Base-by-base conservation (phyloP, 495 filamentous ascomycete genomes). In the Pseudomonodictys pantanalensis region DNA sequence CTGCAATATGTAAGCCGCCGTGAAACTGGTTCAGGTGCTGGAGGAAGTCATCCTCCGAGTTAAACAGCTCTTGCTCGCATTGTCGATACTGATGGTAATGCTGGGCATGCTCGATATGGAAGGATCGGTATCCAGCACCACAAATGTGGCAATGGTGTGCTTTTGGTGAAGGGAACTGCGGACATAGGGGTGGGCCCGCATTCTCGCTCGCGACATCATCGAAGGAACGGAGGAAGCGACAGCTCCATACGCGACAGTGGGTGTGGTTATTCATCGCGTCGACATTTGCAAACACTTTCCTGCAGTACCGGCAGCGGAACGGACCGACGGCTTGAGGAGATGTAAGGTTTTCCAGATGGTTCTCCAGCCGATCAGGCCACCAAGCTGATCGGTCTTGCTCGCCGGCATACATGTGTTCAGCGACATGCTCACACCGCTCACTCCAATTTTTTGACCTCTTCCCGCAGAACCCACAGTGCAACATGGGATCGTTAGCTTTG, bases 401-500 rank as follows among this genome's bases (percentile, higher is more conserved):
- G 4, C 47, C 45, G 10, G 44, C 26, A 12, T 43, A 38, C 12
- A 66, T 32, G 48, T 66, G 64, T n/a, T 62, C 30, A 15, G 64
- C 58, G 17, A 66, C 50, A 45, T 66, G 64, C 15, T 66, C 52
- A 23, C 58, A 66, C 30, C 64, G 58, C 12, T 48, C 52, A 20
- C 8, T 48, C 64, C 64, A 66, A 23, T 59, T 48, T 26, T 24
- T 28, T 12, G 30, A 45, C n/a, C 20, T 20, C 10, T 48, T 39
- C 0, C 58, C 58, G 46, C 64, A 66, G 38, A 66, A 66, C 1
- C 58, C 58, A 35, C 64, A 65, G 18, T 60, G 50, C 15, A 65
- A 26, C 46, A 60, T 56, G 1, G 62, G 62, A 47, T 65, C 56
- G 33, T 56, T 52, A 35, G 46, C 7, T 43, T 33, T 42, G 22